Evolutionary conservation across 192 early-diverging fungal species (phyloP).

Genomic region (Lunasporangiospora selenospora): DNA sequence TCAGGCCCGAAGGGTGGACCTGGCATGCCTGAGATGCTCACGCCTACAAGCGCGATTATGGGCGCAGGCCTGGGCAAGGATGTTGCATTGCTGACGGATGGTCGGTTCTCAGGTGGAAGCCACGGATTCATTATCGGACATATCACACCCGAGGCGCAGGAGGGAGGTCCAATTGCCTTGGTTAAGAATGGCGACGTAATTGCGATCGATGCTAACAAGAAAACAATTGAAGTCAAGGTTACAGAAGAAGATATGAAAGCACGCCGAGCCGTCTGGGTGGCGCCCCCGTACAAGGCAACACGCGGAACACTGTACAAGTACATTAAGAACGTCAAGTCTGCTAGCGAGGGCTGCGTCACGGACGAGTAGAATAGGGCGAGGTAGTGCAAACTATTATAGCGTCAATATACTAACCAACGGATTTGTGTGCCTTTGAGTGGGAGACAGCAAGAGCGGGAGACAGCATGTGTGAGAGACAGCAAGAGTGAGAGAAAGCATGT

Average conservation of each 20-base stretch:
- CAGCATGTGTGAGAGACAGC: no score
- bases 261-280: slow-evolving; percentile 70
- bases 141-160: slow-evolving; percentile 94
- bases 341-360: slow-evolving; percentile 85
- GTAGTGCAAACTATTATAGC: no score
- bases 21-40: slow-evolving; percentile 99
- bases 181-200: slow-evolving; percentile 85
- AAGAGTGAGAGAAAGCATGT: no score
- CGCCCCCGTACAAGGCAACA: slow-evolving; percentile 82
- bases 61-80: slow-evolving; percentile 94
- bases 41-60: slow-evolving; percentile 96
- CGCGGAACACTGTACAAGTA: slow-evolving; percentile 91
- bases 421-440: no score
- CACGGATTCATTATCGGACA: slow-evolving; percentile 97
- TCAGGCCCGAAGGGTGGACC: slow-evolving; percentile 96
- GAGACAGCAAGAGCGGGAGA: no score
- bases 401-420: no score
- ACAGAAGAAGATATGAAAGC: slow-evolving; percentile 73
- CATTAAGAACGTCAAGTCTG: slow-evolving; percentile 84
- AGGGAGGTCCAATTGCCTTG: slow-evolving; percentile 90
- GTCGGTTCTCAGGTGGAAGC: slow-evolving; percentile 94
- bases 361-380: slow-evolving; percentile 63
- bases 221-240: slow-evolving; percentile 73
- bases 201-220: slow-evolving; percentile 79
- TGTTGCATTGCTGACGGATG: slow-evolving; percentile 94